Base-by-base conservation (phyloP, 192 early-diverging fungal species). In the Podila minutissima region DNA sequence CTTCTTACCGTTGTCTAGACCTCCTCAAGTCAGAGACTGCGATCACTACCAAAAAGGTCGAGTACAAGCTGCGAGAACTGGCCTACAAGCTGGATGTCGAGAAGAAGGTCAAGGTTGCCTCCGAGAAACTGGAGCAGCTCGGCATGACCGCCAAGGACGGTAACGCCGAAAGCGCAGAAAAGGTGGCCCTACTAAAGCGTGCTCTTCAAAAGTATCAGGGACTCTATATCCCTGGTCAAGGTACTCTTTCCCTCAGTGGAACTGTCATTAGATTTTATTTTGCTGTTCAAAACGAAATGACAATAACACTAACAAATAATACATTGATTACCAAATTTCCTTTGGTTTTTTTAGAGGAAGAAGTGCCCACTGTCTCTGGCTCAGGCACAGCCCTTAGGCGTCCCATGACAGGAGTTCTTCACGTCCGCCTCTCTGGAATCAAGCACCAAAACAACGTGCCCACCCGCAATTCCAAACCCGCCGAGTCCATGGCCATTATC, bases 21-120 rank as follows among this genome's bases (percentile, higher is more conserved):
- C 74, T 93, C 67, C 86, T 91, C 66, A 92, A 91, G 73, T 83
- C 90, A 2, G 87, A 88, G 2, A 88, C 88, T 33, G 82, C 88
- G 13, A 82, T 92, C 82, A 91, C 90, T 3, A 88, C 83, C 35
- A 88, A 90, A 48, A 92, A 92, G 82, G 89, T 94, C 55, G 88
- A 91, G 53, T 83, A 93, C 74, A 96, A 96, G 84, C 86, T 98
- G 48, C 90, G 89, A 61, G 95, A 97, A 83, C 87, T 97, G 33
- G 91, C 92, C 46, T 93, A 91, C 79, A 98, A 98, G 86, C 88
- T 99, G 31, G 94, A 97, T 37, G 92, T 99, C 17, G 98, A 99
- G 85, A 92, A 90, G 71, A 97, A 97, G 82, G 91, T 99, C 19
- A 88, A 92, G 75, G 90, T 88, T 38, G 96, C 93, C 13, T 93